Percentiles rank a stretch among this genome's conserved stretches.
Conservation (phyloP, 495 filamentous ascomycete genomes). For the Letharia lupina region DNA sequence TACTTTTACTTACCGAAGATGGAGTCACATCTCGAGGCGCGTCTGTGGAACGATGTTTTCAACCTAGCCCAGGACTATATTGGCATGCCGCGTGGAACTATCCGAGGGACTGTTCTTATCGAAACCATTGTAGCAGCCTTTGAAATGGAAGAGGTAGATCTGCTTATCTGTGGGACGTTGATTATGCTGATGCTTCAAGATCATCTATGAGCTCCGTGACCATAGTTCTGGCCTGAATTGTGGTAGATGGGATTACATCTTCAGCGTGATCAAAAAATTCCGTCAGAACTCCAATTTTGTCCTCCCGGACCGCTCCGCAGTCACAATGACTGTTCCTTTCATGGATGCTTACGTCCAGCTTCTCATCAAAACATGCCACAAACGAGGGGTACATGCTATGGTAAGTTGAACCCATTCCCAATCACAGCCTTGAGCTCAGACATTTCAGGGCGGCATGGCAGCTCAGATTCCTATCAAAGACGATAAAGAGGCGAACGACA, state of each 20-base stretch:
- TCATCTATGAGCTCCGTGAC: constrained; percentile 98
- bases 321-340: constrained; percentile 98
- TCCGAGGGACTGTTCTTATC: constrained; percentile 92
- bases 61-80: constrained; percentile 92
- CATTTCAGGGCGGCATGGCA: constrained; percentile 76
- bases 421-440: constrained; percentile 17
- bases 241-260: constrained; percentile 99
- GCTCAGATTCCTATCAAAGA: constrained; percentile 98
- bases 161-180: background rate
- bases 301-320: constrained; percentile 79
- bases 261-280: constrained; percentile 99
- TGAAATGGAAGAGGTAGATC: constrained; percentile 85
- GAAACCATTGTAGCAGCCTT: constrained; percentile 99
- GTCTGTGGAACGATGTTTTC: constrained; percentile 98
- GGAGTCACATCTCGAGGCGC: constrained; percentile 95
- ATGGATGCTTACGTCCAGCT: constrained; percentile 97
- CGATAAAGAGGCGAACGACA: constrained; percentile 79
- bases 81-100: constrained; percentile 81
- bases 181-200: constrained; percentile 39
- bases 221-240: constrained; percentile 97
- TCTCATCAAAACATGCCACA: constrained; percentile 95
- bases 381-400: constrained; percentile 94
- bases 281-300: constrained; percentile 87
- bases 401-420: constrained; percentile 25
- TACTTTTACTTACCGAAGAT: constrained; percentile 99